Base-by-base conservation (phyloP, 2,329 filamentous ascomycete species). In the Aspergillus brunneoviolaceus region DNA sequence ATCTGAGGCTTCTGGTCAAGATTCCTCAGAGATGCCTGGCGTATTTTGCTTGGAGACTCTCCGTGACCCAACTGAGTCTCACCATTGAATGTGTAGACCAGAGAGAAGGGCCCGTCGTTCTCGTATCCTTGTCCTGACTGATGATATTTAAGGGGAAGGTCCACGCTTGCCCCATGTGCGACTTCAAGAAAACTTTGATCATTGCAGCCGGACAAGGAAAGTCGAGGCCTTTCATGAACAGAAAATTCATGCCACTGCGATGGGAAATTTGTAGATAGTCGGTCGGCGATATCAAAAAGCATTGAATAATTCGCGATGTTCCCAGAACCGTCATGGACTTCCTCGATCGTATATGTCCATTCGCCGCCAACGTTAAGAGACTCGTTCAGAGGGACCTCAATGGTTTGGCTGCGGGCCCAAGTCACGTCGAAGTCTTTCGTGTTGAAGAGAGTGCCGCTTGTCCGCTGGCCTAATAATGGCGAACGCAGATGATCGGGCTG, bases 311-410 rank as follows among this genome's bases (percentile, higher is more conserved):
- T 89, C 60, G 93, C 88, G 42, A 89, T 79, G 69, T 99, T 99
- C 51, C 93, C 93, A 66, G 93, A 89, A 2, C 87, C 94, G 79
- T 99, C 95, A 61, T 91, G 87, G 9, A 99, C 91, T 74, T 97
- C 91, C 67, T 97, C 91, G 56, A 99, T 87, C 1, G 89, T 88
- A 72, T 98, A 99, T 62, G 89, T 83, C 93, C 94, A 98, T 55
- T 87, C 84, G 16, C 94, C 95, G 55, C 89, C 85, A 6, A 83
- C 83, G 52, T 86, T 86, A 78, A 99, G 87, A 5, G 93, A 93
- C 75, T 99, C 96, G 70, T 96, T 98, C 59, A 99, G 79, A 4
- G 91, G 87, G 21, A 99, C 91, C 10, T 84, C 84, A 39, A 99
- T 87, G 47, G 80, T 88, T 60, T 90, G 88, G 21, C 88, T 80